Percentiles rank a stretch among this genome's conserved stretches.
Evolutionary conservation across 306 rosid genomes (phyloP).

Genomic region (Arachis hypogaea): DNA sequence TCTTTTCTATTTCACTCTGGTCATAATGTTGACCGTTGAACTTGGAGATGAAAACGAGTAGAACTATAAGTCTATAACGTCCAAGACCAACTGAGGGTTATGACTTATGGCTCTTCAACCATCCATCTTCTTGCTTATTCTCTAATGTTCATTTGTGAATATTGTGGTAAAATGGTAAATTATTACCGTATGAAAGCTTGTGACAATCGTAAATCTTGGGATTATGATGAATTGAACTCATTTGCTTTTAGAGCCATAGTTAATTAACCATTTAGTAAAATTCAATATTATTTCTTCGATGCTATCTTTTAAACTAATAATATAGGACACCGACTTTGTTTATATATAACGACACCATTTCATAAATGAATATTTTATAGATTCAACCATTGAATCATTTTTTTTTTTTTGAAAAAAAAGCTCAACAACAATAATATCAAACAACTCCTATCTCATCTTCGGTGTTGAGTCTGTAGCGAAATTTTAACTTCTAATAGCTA

Average conservation of each 20-base stretch:
- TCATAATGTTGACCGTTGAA: conserved; percentile 25
- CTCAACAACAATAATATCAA: no score
- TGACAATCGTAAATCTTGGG: neutral
- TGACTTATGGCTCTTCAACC: neutral
- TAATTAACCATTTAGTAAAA: neutral
- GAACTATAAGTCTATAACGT: neutral
- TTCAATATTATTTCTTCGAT: neutral
- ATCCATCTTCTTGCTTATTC: neutral
- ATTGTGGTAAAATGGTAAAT: neutral
- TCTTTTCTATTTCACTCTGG: neutral
- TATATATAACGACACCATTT: no score
- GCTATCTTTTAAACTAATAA: neutral
- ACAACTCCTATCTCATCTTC: no score
- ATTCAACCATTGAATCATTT: no score
- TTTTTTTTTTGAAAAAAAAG: no score
- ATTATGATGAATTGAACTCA: neutral
- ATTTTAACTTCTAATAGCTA: no score
- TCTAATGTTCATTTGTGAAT: neutral
- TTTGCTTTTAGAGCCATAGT: neutral
- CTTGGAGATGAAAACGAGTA: conserved; percentile 34
- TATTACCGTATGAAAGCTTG: neutral
- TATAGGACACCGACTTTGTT: no score
- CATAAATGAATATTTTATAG: no score
- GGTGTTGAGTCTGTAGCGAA: no score
- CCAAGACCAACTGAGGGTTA: neutral